These are phyloP conservation scores for Bertia moriformis DNA, from an alignment of 2,329 filamentous ascomycete species.

Conservation along the genomic window DNA sequence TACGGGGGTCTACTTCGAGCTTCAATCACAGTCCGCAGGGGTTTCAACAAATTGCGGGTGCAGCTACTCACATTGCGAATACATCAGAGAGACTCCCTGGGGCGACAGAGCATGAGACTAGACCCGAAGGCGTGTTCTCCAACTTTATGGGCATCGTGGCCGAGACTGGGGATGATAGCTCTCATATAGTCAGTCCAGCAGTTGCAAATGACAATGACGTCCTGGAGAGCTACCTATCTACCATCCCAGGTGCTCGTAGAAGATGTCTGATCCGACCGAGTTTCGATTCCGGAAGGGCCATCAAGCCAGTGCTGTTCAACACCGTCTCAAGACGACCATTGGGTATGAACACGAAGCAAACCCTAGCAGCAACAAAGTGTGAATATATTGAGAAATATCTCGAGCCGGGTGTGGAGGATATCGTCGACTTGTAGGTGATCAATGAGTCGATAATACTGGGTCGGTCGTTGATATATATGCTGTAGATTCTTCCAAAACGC, in stretches of 20 bases:
- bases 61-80: no score
- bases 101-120: neutral
- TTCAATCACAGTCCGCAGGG: no score
- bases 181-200: neutral
- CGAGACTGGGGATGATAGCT: neutral
- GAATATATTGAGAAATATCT: neutral
- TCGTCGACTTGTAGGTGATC: neutral
- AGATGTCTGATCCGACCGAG: neutral
- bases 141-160: neutral
- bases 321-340: neutral
- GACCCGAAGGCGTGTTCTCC: no score
- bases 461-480: neutral
- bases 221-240: neutral
- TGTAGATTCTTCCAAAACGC: constrained; percentile 30
- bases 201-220: neutral
- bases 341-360: neutral
- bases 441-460: neutral
- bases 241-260: neutral
- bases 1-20: no score
- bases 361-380: neutral
- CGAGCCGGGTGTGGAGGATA: neutral
- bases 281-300: neutral
- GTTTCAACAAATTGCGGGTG: no score
- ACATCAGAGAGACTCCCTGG: neutral
- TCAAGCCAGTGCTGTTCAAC: neutral